Conservation (phyloP, 2,329 filamentous ascomycete genomes). For the Dothideomycetes sp. region DNA sequence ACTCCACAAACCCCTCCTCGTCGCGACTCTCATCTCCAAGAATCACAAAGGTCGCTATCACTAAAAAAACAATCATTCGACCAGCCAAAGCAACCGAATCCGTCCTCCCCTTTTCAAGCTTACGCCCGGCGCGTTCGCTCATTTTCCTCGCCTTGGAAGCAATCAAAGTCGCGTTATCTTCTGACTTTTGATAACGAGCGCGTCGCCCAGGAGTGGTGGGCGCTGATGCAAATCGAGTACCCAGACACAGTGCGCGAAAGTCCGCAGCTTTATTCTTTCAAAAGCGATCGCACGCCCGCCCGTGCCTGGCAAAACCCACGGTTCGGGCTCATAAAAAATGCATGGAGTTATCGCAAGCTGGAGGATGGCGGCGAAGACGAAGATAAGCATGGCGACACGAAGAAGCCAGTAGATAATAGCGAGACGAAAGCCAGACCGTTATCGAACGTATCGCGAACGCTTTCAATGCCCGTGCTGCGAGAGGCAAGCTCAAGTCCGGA, state of each 20-base stretch:
- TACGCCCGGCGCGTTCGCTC: slow-evolving; percentile 11
- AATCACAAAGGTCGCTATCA: neutral
- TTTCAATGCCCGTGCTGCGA: slow-evolving; percentile 8
- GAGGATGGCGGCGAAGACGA: slow-evolving; percentile 18
- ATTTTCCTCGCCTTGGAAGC: slow-evolving; percentile 11
- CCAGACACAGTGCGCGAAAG: slow-evolving; percentile 17
- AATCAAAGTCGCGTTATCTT: slow-evolving; percentile 17
- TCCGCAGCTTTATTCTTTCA: slow-evolving; percentile 22
- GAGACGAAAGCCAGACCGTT: neutral
- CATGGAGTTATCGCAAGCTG: slow-evolving; percentile 21
- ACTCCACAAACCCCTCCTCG: neutral
- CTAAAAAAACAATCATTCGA: neutral
- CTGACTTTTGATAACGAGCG: slow-evolving; percentile 20
- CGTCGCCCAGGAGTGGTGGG: slow-evolving; percentile 22
- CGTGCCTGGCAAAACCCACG: slow-evolving; percentile 18
- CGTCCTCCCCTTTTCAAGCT: slow-evolving; percentile 4
- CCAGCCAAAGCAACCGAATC: slow-evolving; percentile 3
- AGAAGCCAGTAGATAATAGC: neutral
- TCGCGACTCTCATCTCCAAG: neutral
- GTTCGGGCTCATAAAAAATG: slow-evolving; percentile 19
- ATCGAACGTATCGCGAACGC: too few relatives aligned
- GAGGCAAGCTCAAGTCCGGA: neutral
- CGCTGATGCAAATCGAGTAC: slow-evolving; percentile 18
- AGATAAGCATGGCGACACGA: slow-evolving; percentile 6
- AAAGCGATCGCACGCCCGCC: slow-evolving; percentile 15